Evolutionary conservation across 2,329 filamentous ascomycete species (phyloP).

Genomic region (Trichophyton rubrum): DNA sequence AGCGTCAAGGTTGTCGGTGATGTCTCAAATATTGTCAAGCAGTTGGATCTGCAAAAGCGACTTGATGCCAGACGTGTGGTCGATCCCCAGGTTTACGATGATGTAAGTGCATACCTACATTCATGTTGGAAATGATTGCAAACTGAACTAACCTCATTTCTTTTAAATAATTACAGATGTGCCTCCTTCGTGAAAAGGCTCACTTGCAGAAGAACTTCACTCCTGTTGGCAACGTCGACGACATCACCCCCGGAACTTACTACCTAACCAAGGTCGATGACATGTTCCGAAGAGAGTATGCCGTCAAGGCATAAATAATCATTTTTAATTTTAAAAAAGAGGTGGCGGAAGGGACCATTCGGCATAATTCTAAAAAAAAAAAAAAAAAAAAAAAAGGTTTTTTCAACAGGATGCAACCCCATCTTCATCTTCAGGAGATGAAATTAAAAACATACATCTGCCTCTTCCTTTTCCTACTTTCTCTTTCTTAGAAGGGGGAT

Average conservation of each 20-base stretch:
- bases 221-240: constrained; percentile 54
- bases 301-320: constrained; percentile 46
- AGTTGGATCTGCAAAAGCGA: constrained; percentile 56
- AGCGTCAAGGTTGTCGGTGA: constrained; percentile 54
- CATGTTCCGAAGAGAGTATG: constrained; percentile 73
- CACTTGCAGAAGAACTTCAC: constrained; percentile 70
- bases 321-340: no score
- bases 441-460: not conserved
- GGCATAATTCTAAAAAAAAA: not conserved
- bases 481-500: constrained; percentile 3
- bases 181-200: constrained; percentile 66
- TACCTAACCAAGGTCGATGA: constrained; percentile 71
- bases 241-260: constrained; percentile 56
- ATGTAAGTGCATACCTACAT: constrained; percentile 40
- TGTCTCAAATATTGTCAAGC: constrained; percentile 54
- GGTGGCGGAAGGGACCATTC: no score
- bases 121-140: not conserved
- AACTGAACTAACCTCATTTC: not conserved
- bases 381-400: no score
- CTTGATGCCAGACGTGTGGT: constrained; percentile 55
- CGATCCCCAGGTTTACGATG: constrained; percentile 59
- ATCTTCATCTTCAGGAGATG: not conserved
- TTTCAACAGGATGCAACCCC: not conserved
- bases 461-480: not conserved
- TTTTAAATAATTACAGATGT: constrained; percentile 45